phyloP scores from a whole-genome alignment of 2,329 filamentous ascomycete species.

The Neonectria magnoliae region DNA sequence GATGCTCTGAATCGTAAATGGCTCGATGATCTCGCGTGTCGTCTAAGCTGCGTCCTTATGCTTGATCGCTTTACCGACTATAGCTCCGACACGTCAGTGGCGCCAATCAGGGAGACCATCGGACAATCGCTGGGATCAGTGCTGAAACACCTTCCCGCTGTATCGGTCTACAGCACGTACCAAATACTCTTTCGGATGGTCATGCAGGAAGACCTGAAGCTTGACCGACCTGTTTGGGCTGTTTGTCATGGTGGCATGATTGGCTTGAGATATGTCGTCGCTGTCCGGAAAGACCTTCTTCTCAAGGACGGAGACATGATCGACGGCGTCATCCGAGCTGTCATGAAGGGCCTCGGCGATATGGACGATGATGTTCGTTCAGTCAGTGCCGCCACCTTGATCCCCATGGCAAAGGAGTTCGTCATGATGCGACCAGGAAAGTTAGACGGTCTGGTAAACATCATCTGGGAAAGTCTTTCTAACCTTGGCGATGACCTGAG shows the following conservation, averaged over 20 bases:
- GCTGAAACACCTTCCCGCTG: slow-evolving; percentile 81
- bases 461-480: slow-evolving; percentile 97
- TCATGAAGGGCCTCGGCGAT: slow-evolving; percentile 94
- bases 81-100: slow-evolving; percentile 95
- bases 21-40: slow-evolving; percentile 95
- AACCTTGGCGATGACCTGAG: slow-evolving; percentile 97
- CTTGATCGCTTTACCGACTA: slow-evolving; percentile 98
- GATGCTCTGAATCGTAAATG: slow-evolving; percentile 82
- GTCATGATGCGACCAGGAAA: slow-evolving; percentile 83
- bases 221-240: slow-evolving; percentile 85
- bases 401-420: slow-evolving; percentile 95
- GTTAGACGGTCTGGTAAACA: slow-evolving; percentile 85
- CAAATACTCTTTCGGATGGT: slow-evolving; percentile 87
- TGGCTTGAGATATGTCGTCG: slow-evolving; percentile 92
- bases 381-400: slow-evolving; percentile 95
- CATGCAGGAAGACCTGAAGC: slow-evolving; percentile 83
- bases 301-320: slow-evolving; percentile 86
- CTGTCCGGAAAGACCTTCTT: slow-evolving; percentile 91
- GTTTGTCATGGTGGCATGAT: slow-evolving; percentile 99
- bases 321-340: slow-evolving; percentile 89
- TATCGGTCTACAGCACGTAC: slow-evolving; percentile 87
- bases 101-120: slow-evolving; percentile 93
- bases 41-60: slow-evolving; percentile 95
- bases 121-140: slow-evolving; percentile 93
- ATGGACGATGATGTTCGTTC: slow-evolving; percentile 95